A percentile compares a stretch with the other conserved stretches of the same genome.
Conservation (phyloP, 371 early-diverging fungal species). For the Mortierella polycephala region DNA sequence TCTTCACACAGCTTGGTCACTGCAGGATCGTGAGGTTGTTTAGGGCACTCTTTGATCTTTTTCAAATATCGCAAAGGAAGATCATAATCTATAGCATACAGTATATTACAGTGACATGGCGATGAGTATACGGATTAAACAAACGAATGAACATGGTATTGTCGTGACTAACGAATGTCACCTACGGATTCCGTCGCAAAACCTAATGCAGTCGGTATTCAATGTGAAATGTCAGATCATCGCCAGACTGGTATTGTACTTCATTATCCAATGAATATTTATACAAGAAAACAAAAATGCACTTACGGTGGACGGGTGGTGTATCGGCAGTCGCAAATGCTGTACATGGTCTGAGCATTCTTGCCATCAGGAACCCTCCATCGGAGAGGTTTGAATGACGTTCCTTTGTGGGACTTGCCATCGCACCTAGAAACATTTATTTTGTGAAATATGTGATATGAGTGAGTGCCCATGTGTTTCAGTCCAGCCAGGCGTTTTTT, state of each 20-base stretch:
- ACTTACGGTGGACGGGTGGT: slow-evolving; percentile 49
- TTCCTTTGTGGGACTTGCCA: slow-evolving; percentile 53
- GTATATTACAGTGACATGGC: not conserved
- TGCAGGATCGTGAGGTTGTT: slow-evolving; percentile 38
- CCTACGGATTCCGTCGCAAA: slow-evolving; percentile 56
- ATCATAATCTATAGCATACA: slow-evolving; percentile 32
- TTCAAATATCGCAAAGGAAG: slow-evolving; percentile 50
- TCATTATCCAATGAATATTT: not conserved
- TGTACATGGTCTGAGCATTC: slow-evolving; percentile 46
- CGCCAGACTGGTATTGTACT: not conserved
- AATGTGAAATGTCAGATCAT: not conserved
- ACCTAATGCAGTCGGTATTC: not conserved
- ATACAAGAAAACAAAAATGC: not conserved
- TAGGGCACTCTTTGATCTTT: slow-evolving; percentile 46
- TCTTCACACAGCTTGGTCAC: slow-evolving; percentile 53
- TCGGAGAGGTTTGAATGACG: slow-evolving; percentile 52
- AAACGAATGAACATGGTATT: too few species aligned
- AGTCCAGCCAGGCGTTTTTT: not conserved
- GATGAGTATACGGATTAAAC: not conserved
- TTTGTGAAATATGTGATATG: too few species aligned
- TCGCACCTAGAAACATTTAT: slow-evolving; percentile 32
- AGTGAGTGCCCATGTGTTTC: not conserved
- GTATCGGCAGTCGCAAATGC: slow-evolving; percentile 56
- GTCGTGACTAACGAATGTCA: not conserved
- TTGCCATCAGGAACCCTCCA: slow-evolving; percentile 54